Base-by-base conservation (phyloP, 2,329 filamentous ascomycete species). In the Sarocladiaceae sp. region DNA sequence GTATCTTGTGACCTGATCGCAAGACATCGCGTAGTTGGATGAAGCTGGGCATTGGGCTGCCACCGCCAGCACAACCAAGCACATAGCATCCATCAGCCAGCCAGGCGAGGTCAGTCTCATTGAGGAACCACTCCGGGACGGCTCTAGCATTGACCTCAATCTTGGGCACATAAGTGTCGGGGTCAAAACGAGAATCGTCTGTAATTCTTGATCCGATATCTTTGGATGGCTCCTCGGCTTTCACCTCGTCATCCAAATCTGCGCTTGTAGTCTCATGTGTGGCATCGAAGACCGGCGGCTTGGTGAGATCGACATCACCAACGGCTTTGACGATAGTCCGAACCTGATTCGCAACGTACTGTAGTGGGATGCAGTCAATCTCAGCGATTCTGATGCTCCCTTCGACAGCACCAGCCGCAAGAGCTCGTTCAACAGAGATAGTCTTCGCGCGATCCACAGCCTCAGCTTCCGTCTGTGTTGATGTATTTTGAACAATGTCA, bases 21-120 rank as follows among this genome's bases (percentile, higher is more conserved):
- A 84, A 68, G 53, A 78, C 75, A 39, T 76, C 66, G 7, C 76
- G 69, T 8, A 83, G 67, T 6, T 74, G 74, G 15, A 83, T 67
- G 66, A 77, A 75, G 26, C 71, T 66, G 2, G 76, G 63, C 56
- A 79, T 80, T 1, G 80, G 77, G 3, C 72, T 76, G 2, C 81
- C 80, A 18, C 82, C 81, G 5, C 82, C 81, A 18, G 81, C 82
- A 0, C 79, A 82, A 2, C 80, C 82, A 0, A 86, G 71, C 50
- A 86, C 78, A 55, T 83, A 83, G 59, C 80, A 82, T 1, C 82
- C 82, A 7, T 71, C 77, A 1, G 77, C 66, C 29, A 85, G 77
- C 68, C 77, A 84, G 26, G 68, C 63, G 3, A 84, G 66, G 59
- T 85, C 82, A 0, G 76, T 78, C 58, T 84, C 79, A 11, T 71